Base-by-base conservation (phyloP, 2,329 filamentous ascomycete species). In the Claviceps citrina region DNA sequence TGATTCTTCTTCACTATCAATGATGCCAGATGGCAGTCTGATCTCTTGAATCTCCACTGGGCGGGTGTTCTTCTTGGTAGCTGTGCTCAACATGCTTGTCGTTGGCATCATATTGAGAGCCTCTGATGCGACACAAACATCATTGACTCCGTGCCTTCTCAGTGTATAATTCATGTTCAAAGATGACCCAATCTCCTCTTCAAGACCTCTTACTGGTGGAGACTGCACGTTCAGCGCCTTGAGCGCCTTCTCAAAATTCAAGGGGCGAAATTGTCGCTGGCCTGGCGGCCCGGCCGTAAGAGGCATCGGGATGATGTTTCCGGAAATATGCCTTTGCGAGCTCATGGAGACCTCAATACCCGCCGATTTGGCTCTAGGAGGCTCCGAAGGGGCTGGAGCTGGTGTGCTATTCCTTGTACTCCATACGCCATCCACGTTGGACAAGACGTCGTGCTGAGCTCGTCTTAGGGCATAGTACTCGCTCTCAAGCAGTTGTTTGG, bases 231-330 rank as follows among this genome's bases (percentile, higher is more conserved):
- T 34, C 15, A 58, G 50, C 25, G 56, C 51, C 41, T 56, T 62
- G 42, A 60, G 51, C 2, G 57, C 55, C 7, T 54, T 51, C 22
- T 69, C 64, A 26, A 66, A 57, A 2, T 60, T 60, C 19, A 61
- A 58, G n/a, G 66, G 57, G 16, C 59, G 65, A 46, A 64, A 65
- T 41, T 68, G 66, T 31, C 70, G 65, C 43, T 68, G 65, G 16
- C 70, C 70, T 10, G 70, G 70, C 31, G 70, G 70, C 2, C 70
- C 70, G 22, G 70, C 70, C 16, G 66, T 72, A 46, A 73, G 49
- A 8, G 70, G 70, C 18, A 55, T 60, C n/a, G 68, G 70, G 15
- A 60, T 61, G 5, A 67, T 67, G 1, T 58, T 54, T 1, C 56
- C 57, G 20, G 50, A 54, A 3, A 58, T 49, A 15, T 59, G 51